phyloP scores from a whole-genome alignment of 2,329 filamentous ascomycete species.

The Diplocarpon rosae region DNA sequence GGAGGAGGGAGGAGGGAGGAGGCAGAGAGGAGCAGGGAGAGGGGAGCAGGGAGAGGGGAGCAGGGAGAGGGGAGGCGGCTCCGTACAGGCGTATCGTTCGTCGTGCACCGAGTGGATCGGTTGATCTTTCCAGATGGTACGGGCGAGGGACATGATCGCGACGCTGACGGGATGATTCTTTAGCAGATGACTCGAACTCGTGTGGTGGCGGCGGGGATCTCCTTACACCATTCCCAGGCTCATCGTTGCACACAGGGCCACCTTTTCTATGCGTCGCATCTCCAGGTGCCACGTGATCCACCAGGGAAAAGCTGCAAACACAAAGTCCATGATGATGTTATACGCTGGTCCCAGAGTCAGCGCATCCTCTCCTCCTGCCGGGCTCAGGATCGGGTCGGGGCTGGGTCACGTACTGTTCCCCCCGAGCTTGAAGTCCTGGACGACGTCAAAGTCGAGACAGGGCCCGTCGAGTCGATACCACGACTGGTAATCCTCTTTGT shows the following conservation, averaged over 20 bases:
- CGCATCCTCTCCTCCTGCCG: slow-evolving; percentile 4
- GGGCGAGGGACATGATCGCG: slow-evolving; percentile 37
- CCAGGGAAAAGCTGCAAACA: slow-evolving; percentile 40
- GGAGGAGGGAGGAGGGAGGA: no score
- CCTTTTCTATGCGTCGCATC: slow-evolving; percentile 38
- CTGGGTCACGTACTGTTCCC: slow-evolving; percentile 34
- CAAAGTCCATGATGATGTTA: slow-evolving; percentile 43
- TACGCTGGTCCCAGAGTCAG: slow-evolving; percentile 32
- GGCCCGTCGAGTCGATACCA: slow-evolving; percentile 36
- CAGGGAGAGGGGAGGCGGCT: no score
- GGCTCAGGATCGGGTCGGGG: no score
- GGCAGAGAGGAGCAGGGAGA: no score
- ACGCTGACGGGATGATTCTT: no score
- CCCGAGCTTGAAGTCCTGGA: slow-evolving; percentile 36
- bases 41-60: no score
- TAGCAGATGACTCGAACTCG: no score
- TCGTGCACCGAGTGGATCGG: slow-evolving; percentile 33
- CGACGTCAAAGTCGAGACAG: slow-evolving; percentile 31
- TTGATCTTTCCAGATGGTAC: slow-evolving; percentile 38
- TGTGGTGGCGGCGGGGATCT: no score
- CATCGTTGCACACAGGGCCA: slow-evolving; percentile 39
- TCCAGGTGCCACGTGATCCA: slow-evolving; percentile 37
- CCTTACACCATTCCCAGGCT: slow-evolving; percentile 40
- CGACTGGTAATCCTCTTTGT: slow-evolving; percentile 32
- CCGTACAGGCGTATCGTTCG: slow-evolving; percentile 34